Base-by-base conservation (phyloP, 495 filamentous ascomycete species). In the Cetradonia linearis region DNA sequence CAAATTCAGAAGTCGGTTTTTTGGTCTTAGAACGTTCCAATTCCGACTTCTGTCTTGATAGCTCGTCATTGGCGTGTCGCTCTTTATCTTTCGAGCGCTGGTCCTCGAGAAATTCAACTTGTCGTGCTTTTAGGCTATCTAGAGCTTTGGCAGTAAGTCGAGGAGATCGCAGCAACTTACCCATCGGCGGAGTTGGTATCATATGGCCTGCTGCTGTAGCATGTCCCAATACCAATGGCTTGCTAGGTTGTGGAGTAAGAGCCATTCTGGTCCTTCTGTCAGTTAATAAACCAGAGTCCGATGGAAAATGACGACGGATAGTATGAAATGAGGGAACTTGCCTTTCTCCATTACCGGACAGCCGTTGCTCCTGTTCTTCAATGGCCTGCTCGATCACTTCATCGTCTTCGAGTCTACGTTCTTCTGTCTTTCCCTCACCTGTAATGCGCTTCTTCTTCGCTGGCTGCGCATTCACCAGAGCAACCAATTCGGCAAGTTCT, bases 371-470 rank as follows among this genome's bases (percentile, higher is more conserved):
- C 9, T 18, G 57, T 38, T 60, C 58, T 25, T 46, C 33, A 11
- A 55, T 40, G 46, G 59, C 52, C 23, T 47, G 37, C 52, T 55
- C 59, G 14, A 63, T 53, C 1, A 65, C 55, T 30, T 62, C 60
- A 18, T 65, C 63, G n/a, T 57, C 37, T 18, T 54, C 37, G 2
- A 48, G 47, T 38, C 63, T 44, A 23, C 38, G 34, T 46, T 62
- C 63, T 38, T 65, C 63, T 23, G 36, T 50, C 18, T 42, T 55
- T 7, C 64, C 64, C 5, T 47, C 40, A 5, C 50, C 66, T 27
- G 23, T 62, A 18, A 61, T 44, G 5, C 63, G 38, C 48, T 59
- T 56, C 55, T 68, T 68, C 59, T 59, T 48, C 18, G 63, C 61
- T 13, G 66, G 66, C 42, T 62, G 53, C 33, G 63, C 64, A 34